A percentile compares a stretch with the other conserved stretches of the same genome.
Evolutionary conservation across 2,329 filamentous ascomycete species (phyloP).

Genomic region (Claviceps humidiphila): DNA sequence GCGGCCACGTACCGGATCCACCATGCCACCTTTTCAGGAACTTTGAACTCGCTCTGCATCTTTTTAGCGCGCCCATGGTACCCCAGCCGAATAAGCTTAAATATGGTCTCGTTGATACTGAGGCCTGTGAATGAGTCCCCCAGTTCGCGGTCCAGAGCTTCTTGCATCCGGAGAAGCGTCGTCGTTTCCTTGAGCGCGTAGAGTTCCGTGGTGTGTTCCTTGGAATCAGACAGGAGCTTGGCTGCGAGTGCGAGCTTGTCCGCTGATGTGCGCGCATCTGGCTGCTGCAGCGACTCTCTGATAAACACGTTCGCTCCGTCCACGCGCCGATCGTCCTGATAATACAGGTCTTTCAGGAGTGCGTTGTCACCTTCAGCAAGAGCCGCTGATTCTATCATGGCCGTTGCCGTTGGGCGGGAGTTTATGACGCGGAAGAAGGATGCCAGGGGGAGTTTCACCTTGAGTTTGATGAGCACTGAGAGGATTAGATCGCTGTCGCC

Average conservation of each 20-base stretch:
- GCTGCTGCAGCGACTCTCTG: slow-evolving; percentile 65
- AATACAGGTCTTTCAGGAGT: slow-evolving; percentile 88
- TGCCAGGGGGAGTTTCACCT: slow-evolving; percentile 79
- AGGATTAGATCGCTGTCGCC: slow-evolving; percentile 90
- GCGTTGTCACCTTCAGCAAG: slow-evolving; percentile 56
- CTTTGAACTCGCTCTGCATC: slow-evolving; percentile 82
- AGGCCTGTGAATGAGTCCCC: slow-evolving; percentile 66
- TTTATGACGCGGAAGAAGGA: slow-evolving; percentile 90
- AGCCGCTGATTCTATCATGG: slow-evolving; percentile 78
- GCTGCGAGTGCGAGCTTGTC: slow-evolving; percentile 84
- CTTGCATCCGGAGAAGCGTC: slow-evolving; percentile 72
- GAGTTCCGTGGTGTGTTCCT: slow-evolving; percentile 63
- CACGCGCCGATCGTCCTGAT: slow-evolving; percentile 83
- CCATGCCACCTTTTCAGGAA: slow-evolving; percentile 80
- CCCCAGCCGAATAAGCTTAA: slow-evolving; percentile 69
- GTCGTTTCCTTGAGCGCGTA: slow-evolving; percentile 67
- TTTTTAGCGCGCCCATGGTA: slow-evolving; percentile 78
- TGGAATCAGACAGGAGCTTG: slow-evolving; percentile 71
- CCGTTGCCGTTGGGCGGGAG: slow-evolving; percentile 68
- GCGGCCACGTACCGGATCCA: slow-evolving; percentile 50
- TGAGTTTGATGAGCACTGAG: slow-evolving; percentile 75
- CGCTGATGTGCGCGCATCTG: slow-evolving; percentile 52
- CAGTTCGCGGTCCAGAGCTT: slow-evolving; percentile 73
- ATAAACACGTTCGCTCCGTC: slow-evolving; percentile 84
- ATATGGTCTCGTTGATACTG: slow-evolving; percentile 82